Conservation (phyloP, 208 protist genomes). For the Novymonas esmeraldas region DNA sequence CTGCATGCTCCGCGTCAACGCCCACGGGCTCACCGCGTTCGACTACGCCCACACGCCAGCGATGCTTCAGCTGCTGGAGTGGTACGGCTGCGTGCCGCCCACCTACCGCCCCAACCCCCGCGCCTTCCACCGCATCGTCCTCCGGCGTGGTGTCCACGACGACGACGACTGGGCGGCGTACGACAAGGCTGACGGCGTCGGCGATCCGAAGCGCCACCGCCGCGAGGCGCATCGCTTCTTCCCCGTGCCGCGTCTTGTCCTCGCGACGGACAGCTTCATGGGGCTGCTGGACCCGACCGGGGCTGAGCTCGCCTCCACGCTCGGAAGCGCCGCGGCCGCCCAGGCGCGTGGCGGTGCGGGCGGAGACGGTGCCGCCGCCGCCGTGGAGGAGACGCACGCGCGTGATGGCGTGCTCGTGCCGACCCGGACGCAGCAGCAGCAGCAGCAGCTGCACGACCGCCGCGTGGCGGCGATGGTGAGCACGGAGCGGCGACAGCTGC, state of each 20-base stretch:
- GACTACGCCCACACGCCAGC: constrained; percentile 76
- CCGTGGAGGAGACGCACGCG: neutral
- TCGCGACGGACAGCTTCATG: constrained; percentile 68
- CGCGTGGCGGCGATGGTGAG: constrained; percentile 16
- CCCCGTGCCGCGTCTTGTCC: constrained; percentile 57
- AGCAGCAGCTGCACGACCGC: constrained; percentile 6
- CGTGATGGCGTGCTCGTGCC: neutral
- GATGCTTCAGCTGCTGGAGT: constrained; percentile 74
- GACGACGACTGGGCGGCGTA: constrained; percentile 1
- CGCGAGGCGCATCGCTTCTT: constrained; percentile 36
- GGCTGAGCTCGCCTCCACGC: constrained; percentile 29
- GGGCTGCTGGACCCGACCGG: constrained; percentile 53
- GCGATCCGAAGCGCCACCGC: neutral
- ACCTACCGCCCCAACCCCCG: constrained; percentile 78
- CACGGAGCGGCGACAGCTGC: constrained; percentile 19
- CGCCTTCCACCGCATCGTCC: constrained; percentile 19
- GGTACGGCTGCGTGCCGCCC: constrained; percentile 81
- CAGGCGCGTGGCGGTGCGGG: neutral
- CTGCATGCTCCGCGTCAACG: constrained; percentile 71
- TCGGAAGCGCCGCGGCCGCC: neutral
- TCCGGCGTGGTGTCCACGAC: no score
- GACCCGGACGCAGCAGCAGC: constrained; percentile 1
- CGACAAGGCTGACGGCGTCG: neutral
- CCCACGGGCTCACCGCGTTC: constrained; percentile 75
- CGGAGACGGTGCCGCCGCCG: neutral